A percentile compares a stretch with the other conserved stretches of the same genome.
phyloP scores from a whole-genome alignment of 257 asterid species.

The Apocynum venetum region DNA sequence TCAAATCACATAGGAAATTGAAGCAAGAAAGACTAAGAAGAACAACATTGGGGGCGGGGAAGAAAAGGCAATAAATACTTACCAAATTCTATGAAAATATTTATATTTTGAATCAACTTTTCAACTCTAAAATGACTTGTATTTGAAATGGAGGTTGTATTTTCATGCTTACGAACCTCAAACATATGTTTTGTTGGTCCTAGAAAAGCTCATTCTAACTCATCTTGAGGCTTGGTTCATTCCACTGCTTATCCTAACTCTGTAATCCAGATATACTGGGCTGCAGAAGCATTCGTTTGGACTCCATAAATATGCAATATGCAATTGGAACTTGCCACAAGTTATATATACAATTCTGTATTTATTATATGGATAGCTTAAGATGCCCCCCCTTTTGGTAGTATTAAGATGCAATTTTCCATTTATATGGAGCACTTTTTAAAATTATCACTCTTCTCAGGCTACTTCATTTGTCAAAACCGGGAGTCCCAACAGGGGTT shows the following conservation, averaged over 20 bases:
- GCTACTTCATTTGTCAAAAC: conserved; percentile 90
- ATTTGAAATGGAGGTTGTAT: background rate
- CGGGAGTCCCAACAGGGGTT: conserved; percentile 73
- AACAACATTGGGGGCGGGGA: no score
- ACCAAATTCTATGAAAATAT: no score
- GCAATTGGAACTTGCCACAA: background rate
- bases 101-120: no score
- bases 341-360: background rate
- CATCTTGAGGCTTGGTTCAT: background rate
- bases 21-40: no score
- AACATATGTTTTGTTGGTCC: background rate
- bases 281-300: background rate
- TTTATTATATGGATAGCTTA: background rate
- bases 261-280: background rate
- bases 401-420: background rate
- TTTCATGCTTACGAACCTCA: background rate
- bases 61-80: no score
- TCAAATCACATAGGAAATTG: no score
- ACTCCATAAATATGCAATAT: background rate
- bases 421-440: background rate
- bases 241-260: background rate
- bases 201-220: background rate
- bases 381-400: background rate
- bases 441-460: conserved; percentile 36
- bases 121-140: no score